Evolutionary conservation across 2,329 filamentous ascomycete genomes (phyloP), one percentile per base, ranked within the genome.

Genomic region (Xenoacremonium recifei): DNA sequence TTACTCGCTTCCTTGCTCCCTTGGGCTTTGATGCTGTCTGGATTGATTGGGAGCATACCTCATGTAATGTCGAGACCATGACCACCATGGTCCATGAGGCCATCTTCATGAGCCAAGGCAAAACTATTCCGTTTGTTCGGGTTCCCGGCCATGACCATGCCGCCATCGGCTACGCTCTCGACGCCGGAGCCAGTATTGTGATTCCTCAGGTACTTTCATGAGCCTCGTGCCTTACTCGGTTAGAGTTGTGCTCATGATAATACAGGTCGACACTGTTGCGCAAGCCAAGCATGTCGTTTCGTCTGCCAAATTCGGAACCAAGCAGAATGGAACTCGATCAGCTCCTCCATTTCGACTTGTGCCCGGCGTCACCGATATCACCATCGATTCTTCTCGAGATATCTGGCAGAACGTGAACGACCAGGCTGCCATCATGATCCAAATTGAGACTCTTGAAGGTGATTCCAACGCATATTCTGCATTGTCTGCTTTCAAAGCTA

Each of bases 41-140:
- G 63, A 66, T 75, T 43, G 71, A 75, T 60, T 73, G 70, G 71
- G 72, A 75, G 51, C 71, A 75, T 54, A 62, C 60, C 6, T 55
- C 69, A 3, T 72, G 67, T 50, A 64, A 66, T 39, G 63, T 72
- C 19, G 71, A 75, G 57, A 74, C 70, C n/a, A 75, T 75, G 71
- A 74, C 70, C 2, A 65, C 58, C 31, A 71, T 74, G 58, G 70
- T 74, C 2, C 70, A 73, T 42, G 69, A 73, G 39, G 54, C 69
- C 44, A 66, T 69, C 45, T 72, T 72, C 50, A 66, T 73, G 60
- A 71, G 67, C 51, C 61, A 67, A 15, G 72, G 72, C 4, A 63
- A 57, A 30, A 71, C 65, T 6, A 70, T 72, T 34, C 69, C 72
- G 7, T 69, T 66, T 36, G 71, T 74, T 21, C 60, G 71, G 17